Evolutionary conservation across 257 asterid species (phyloP).

Genomic region (Apocynum venetum): DNA sequence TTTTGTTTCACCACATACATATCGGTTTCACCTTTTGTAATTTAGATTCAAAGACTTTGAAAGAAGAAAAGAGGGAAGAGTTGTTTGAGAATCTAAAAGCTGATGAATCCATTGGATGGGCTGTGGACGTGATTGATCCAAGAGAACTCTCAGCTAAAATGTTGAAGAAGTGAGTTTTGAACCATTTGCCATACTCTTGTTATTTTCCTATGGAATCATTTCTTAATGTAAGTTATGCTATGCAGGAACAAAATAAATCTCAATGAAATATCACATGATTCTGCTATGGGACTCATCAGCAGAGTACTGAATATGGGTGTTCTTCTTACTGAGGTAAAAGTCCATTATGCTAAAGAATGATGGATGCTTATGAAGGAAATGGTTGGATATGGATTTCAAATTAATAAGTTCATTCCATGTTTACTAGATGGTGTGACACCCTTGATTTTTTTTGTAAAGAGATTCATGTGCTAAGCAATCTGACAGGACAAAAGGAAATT

Average conservation of each 20-base stretch:
- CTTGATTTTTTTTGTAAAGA: background rate
- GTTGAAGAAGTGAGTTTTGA: constrained; percentile 68
- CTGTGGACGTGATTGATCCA: constrained; percentile 90
- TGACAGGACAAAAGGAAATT: background rate
- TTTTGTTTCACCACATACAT: background rate
- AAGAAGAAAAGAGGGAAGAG: constrained; percentile 96
- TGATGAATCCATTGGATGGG: constrained; percentile 89
- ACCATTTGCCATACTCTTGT: constrained; percentile 8
- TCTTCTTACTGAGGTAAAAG: constrained; percentile 83
- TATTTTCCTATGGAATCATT: background rate
- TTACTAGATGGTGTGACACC: background rate
- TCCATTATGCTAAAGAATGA: constrained; percentile 9
- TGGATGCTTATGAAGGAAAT: constrained; percentile 12
- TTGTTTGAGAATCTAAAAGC: constrained; percentile 74
- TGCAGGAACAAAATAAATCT: constrained; percentile 82
- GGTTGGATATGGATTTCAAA: background rate
- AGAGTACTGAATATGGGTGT: constrained; percentile 71
- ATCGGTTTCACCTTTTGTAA: background rate
- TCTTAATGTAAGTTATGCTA: constrained; percentile 18
- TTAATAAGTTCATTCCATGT: background rate
- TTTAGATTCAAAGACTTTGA: constrained; percentile 87
- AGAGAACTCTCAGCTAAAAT: constrained; percentile 89
- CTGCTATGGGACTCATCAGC: constrained; percentile 84
- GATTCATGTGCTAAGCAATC: background rate
- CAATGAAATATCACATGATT: constrained; percentile 88